Evolutionary conservation across 352 stramenopile species (phyloP), one percentile per base, ranked within the genome.

Genomic region (Pythium aristosporum): DNA sequence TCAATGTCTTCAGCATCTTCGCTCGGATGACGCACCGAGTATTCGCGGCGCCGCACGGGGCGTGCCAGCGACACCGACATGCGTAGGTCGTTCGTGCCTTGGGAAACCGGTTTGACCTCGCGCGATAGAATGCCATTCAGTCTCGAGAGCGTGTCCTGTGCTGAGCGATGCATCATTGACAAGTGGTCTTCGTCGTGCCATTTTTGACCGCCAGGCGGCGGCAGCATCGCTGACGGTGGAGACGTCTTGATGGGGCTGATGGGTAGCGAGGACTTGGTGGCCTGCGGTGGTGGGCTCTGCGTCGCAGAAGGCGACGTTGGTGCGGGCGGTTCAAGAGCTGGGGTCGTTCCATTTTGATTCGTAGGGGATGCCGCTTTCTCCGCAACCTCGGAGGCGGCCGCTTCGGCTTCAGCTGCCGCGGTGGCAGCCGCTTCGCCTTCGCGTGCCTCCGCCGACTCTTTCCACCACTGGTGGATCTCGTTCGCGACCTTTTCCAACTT

Each of bases 391-490:
- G 72, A 51, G 60, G 57, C 43, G 6, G 44, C 57, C 21, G 50
- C 32, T 16, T 57, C 50, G 4, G 49, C 41, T 49, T 75, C 52
- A 13, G 76, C 42, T 8, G 63, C 34, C 4, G 34, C 34, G 34
- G 21, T n/a, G 28, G 44, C 44, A 30, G n/a, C 21, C 20, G n/a
- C 44, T 50, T 50, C 34, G 28, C 69, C 52, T 25, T 70, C 59
- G 23, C 62, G 61, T 5, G 62, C 65, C 10, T 82, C 75, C 4
- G 73, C 73, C 11, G 82, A 76, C 44, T 76, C 57, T 66, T 89
- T 81, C 82, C 80, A 92, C 81, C 82, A 91, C 60, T 79, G 76
- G 57, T 94, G 83, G 28, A 94, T 92, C 30, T 89, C 76, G 0
- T 72, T 64, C 3, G 83, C 84, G 12, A 88, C 80, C 16, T 80